Evolutionary conservation across 176 grass and related monocot species (phyloP), one percentile per base, ranked within the genome.

Genomic region (Zoysia pacifica): DNA sequence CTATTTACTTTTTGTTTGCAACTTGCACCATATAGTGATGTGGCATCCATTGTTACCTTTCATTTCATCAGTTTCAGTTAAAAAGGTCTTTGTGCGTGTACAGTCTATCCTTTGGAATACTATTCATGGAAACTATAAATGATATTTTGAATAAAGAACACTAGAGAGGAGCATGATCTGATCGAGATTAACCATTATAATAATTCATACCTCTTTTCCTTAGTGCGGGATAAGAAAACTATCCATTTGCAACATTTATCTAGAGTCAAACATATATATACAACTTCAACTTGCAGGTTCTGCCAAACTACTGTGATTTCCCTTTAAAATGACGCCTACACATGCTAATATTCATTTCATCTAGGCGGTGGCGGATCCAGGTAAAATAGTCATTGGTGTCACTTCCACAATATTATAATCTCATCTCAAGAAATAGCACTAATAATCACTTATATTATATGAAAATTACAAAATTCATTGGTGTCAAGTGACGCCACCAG

Each of bases 1-100:
- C 41, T 42, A 14, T 13, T 65, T 46, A n/a, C 0, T 70, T 70
- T 50, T 74, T 48, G 5, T 18, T 75, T 38, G 15, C 72, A 77
- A 89, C 82, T 76, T 85, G 72, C 65, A 51, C n/a, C 19, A 2
- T 48, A 5, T 15, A 39, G 2, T 66, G 75, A 65, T 56, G 59
- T 79, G 72, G 66, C 35, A 13, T 56, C 62, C 40, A 2, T 5
- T 0, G 0, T 70, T 39, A 6, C 68, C 48, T 67, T 55, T 54
- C 14, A 7, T 65, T 79, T 67, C 48, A 52, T 66, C 55, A 54
- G 10, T 48, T 48, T 15, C 4, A 35, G 48, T 55, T 66, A 35
- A 50, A 39, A 73, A 48, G 59, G 7, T 79, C 40, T 9, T 73
- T 73, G 38, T 41, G 7, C 44, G 42, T 73, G 14, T 39, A 15